phyloP scores from a whole-genome alignment of 352 stramenopile species.

The Aphanomyces cochlioides region DNA sequence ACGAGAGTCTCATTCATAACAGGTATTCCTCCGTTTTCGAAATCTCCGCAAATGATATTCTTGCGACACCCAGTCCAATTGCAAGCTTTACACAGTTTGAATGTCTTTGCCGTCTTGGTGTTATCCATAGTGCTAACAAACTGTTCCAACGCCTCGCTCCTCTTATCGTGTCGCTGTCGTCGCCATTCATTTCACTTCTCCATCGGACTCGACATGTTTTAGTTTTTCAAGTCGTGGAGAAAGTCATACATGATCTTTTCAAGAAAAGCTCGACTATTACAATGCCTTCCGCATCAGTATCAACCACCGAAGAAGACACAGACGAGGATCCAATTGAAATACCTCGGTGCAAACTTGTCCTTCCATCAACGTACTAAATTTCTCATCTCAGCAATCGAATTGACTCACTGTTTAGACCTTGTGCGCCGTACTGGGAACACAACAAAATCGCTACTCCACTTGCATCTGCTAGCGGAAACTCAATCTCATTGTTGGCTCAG shows the following conservation, averaged over 20 bases:
- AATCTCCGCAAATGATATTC: not conserved
- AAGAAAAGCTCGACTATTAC: conserved; percentile 23
- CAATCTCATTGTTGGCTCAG: not conserved
- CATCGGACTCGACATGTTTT: not conserved
- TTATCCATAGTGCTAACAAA: not conserved
- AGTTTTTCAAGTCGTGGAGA: not conserved
- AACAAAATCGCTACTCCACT: not conserved
- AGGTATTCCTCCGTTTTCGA: conserved; percentile 8
- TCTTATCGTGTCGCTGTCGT: not conserved
- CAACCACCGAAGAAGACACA: conserved; percentile 1
- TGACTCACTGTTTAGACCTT: conserved; percentile 1
- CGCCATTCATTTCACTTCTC: not conserved
- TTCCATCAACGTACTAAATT: not conserved
- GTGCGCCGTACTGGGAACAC: conserved; percentile 19
- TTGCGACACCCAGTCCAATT: not conserved
- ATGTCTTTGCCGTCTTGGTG: conserved; percentile 8
- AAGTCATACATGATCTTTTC: conserved; percentile 6
- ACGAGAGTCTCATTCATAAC: not conserved
- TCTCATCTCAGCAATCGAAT: not conserved
- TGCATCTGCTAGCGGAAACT: not conserved
- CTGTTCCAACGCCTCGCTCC: not conserved
- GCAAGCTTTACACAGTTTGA: not conserved
- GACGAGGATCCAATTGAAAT: conserved; percentile 23
- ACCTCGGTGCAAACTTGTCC: conserved; percentile 15
- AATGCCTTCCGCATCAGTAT: not conserved